Conservation (phyloP, 495 filamentous ascomycete genomes). For the Penicillium taxi region DNA sequence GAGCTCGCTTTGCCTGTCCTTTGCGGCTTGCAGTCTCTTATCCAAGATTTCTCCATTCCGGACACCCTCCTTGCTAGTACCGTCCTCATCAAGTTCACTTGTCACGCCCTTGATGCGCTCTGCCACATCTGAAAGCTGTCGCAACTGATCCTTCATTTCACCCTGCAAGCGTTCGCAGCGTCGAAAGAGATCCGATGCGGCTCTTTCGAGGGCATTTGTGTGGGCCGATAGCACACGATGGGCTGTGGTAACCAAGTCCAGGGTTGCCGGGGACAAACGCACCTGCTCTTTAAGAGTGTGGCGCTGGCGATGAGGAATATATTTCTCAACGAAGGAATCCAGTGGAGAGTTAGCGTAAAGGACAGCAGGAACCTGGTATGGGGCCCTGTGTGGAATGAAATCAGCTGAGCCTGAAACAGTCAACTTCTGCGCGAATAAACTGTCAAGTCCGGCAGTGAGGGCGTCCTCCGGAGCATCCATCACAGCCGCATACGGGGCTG, state of each 20-base stretch:
- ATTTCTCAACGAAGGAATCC: constrained; percentile 52
- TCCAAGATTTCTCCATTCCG: constrained; percentile 47
- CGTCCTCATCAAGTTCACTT: constrained; percentile 50
- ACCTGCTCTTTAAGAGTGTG: constrained; percentile 60
- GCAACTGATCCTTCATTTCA: constrained; percentile 66
- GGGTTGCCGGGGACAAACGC: constrained; percentile 63
- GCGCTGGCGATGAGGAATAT: constrained; percentile 52
- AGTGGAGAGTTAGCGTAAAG: constrained; percentile 55
- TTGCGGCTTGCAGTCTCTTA: constrained; percentile 51
- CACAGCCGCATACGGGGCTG: constrained; percentile 53
- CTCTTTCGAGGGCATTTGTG: constrained; percentile 61
- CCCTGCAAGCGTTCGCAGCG: constrained; percentile 63
- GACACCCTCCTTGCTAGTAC: constrained; percentile 31
- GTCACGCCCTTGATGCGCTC: constrained; percentile 57
- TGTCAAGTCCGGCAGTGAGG: constrained; percentile 23
- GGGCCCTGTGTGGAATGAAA: constrained; percentile 45
- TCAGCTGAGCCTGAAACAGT: constrained; percentile 16
- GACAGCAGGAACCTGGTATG: constrained; percentile 60
- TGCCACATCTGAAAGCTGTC: constrained; percentile 57
- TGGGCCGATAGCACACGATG: constrained; percentile 68
- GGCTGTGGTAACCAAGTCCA: constrained; percentile 66
- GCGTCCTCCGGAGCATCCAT: constrained; percentile 56
- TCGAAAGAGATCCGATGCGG: constrained; percentile 75
- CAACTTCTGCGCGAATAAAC: constrained; percentile 19
- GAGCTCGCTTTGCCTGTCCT: constrained; percentile 51